A percentile compares a stretch with the other conserved stretches of the same genome.
These are phyloP conservation scores for Sphaerulina vaccinii DNA, from an alignment of 2,329 filamentous ascomycete genomes.

Conservation along the genomic window DNA sequence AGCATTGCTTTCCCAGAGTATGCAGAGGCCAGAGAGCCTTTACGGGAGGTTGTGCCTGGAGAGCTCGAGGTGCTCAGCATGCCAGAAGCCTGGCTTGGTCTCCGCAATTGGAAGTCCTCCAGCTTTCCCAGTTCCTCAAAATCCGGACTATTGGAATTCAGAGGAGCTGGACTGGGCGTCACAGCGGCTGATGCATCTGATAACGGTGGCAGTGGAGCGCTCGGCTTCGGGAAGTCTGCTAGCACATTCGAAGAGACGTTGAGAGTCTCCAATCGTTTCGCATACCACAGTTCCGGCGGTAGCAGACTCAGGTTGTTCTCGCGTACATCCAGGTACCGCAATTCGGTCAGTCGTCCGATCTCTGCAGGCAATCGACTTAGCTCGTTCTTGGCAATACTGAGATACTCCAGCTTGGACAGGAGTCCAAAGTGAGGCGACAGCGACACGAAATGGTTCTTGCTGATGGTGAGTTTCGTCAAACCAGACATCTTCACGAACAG, in stretches of 20 bases:
- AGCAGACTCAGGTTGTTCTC: constrained; percentile 90
- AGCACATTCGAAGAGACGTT: constrained; percentile 96
- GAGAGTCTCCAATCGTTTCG: constrained; percentile 81
- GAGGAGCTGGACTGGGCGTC: constrained; percentile 40
- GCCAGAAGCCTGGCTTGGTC: constrained; percentile 80
- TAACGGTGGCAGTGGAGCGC: constrained; percentile 56
- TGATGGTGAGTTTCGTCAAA: constrained; percentile 81
- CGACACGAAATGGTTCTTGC: constrained; percentile 94
- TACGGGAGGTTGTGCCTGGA: constrained; percentile 52
- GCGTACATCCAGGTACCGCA: constrained; percentile 81
- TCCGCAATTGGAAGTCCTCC: constrained; percentile 63
- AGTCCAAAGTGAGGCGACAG: constrained; percentile 82
- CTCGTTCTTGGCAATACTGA: constrained; percentile 91
- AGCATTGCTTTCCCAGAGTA: constrained; percentile 61
- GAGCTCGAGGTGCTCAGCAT: constrained; percentile 61
- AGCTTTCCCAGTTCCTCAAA: constrained; percentile 73
- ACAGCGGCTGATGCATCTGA: constrained; percentile 41
- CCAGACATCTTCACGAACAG: constrained; percentile 85
- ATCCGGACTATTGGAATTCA: constrained; percentile 62
- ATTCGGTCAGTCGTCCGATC: constrained; percentile 81
- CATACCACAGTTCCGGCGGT: constrained; percentile 95
- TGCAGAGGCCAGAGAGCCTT: constrained; percentile 80
- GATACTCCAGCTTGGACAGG: constrained; percentile 77
- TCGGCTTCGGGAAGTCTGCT: constrained; percentile 83
- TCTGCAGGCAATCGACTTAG: constrained; percentile 80